Evolutionary conservation across 192 early-diverging fungal genomes (phyloP), one percentile per base, ranked within the genome.

Genomic region (Funneliformis geosporum): DNA sequence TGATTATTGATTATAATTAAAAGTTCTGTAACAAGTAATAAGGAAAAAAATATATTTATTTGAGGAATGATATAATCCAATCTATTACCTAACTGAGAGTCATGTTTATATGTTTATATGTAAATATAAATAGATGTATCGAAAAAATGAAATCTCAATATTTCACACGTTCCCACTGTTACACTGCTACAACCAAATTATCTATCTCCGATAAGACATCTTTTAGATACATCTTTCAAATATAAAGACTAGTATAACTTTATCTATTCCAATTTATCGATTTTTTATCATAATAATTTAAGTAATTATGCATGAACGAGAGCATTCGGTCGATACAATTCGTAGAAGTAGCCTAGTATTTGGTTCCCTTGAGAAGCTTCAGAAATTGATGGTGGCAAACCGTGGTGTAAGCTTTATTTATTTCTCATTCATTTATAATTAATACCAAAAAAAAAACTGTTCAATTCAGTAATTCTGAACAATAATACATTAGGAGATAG

Each of bases 401-500:
- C 84, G 86, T 81, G 86, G 86, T 75, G 86, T 87, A 84, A 81
- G 81, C 81, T 6, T 46, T 50, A 9, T 42, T 43, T 66, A 11
- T 59, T 55, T 60, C 10, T 65, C 66, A 4, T 40, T 67, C 42
- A 16, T 46, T 59, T 60, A 69, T 18, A 40, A n/a, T n/a, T 0
- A 33, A 18, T n/a, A n/a, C n/a, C n/a, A 33, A 75, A 38, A n/a
- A 7, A 25, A 38, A 21, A 5, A 25, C n/a, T 38, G 39, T 60
- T 75, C 23, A 23, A 42, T 40, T 61, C 38, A 23, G 11, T 14
- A 38, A 9, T 59, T 50, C 44, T 46, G 11, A 40, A 38, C 38
- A 38, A 43, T 40, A 33, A n/a, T 39, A 7, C 27, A 62, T 40
- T 76, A 88, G 87, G 97, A 99, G 87, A 99, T 99, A 79, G 95